Base-by-base conservation (phyloP, 139 green algal genomes). In the Medakamo hakoo region DNA sequence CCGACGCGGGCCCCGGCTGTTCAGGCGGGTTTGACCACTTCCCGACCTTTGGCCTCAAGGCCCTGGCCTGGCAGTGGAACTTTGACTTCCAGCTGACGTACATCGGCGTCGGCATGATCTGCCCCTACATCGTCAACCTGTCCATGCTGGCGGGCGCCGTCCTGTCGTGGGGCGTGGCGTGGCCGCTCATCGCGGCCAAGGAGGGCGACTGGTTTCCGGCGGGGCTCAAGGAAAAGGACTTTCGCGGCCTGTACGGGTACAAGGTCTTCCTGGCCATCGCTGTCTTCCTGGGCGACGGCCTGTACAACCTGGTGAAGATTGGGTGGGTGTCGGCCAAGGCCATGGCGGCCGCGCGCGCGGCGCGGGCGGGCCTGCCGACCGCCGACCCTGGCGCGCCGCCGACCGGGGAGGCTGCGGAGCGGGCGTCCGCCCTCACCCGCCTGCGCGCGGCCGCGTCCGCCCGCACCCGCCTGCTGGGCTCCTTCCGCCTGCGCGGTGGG, bases 211-310 rank as follows among this genome's bases (percentile, higher is more conserved):
- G 76, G 77, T 83, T 76, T 58, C 73, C 74, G 0, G 59, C 71
- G 18, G 70, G 66, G 19, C 63, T 75, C 28, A 31, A 27, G 26
- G 23, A 31, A 1, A 63, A 71, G 40, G 58, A 71, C 59, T 80
- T 83, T 64, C 56, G 58, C 1, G 77, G 77, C 5, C 59, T 76
- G 1, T 80, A 74, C 55, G 77, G 68, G 1, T 83, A 83, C 68
- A 73, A 83, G 63, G 75, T 81, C 49, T 82, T 82, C 58, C 57
- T 76, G 3, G 63, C 72, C 21, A 78, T 81, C 31, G 67, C 76
- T 0, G 57, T 82, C 20, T 64, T 78, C 20, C 64, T 82, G 60
- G 73, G 68, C 3, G 76, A 82, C 24, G 76, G 73, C 0, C 49
- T 71, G 22, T 82, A 82, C 73, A 78, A 76, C 59, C 40, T 82